Evolutionary conservation across 2,329 filamentous ascomycete species (phyloP).

Genomic region (Akanthomyces muscarius): DNA sequence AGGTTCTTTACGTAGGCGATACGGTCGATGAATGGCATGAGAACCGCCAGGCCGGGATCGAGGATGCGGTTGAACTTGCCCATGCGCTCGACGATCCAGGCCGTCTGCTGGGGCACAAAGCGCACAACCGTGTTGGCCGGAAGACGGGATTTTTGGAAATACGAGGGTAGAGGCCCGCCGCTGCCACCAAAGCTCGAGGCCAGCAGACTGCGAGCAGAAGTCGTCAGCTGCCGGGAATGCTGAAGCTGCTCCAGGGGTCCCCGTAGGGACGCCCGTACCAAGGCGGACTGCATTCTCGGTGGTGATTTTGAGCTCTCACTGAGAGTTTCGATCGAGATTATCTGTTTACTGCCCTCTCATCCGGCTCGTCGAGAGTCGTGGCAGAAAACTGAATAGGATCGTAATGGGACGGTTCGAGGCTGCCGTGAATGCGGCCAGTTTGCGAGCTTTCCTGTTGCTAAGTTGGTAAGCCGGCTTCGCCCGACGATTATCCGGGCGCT

Average conservation of each 20-base stretch:
- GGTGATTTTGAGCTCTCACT: slow-evolving; percentile 10
- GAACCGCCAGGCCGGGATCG: slow-evolving; percentile 81
- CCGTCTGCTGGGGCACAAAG: slow-evolving; percentile 98
- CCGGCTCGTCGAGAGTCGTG: not conserved
- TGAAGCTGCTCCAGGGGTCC: slow-evolving; percentile 20
- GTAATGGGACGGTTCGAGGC: not conserved
- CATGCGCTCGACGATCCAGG: slow-evolving; percentile 99
- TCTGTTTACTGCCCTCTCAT: not conserved
- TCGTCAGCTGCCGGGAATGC: slow-evolving; percentile 28
- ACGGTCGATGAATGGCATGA: slow-evolving; percentile 87
- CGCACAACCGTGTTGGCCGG: slow-evolving; percentile 93
- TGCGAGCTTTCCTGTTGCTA: not conserved
- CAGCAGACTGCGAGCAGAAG: slow-evolving; percentile 31
- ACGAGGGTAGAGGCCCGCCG: slow-evolving; percentile 53
- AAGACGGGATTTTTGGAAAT: slow-evolving; percentile 70
- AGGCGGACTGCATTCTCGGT: slow-evolving; percentile 27
- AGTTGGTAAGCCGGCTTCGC: not conserved
- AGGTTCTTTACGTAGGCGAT: slow-evolving; percentile 98
- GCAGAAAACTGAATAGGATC: not conserved
- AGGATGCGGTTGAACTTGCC: slow-evolving; percentile 93
- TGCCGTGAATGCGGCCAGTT: slow-evolving; percentile 1
- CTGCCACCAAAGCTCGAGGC: slow-evolving; percentile 30
- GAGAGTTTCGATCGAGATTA: not conserved
- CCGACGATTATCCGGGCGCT: slow-evolving; percentile 13
- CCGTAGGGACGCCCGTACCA: slow-evolving; percentile 30